Base-by-base conservation (phyloP, 768 basidiomycete genomes). In the Pulveroboletus ravenelii region DNA sequence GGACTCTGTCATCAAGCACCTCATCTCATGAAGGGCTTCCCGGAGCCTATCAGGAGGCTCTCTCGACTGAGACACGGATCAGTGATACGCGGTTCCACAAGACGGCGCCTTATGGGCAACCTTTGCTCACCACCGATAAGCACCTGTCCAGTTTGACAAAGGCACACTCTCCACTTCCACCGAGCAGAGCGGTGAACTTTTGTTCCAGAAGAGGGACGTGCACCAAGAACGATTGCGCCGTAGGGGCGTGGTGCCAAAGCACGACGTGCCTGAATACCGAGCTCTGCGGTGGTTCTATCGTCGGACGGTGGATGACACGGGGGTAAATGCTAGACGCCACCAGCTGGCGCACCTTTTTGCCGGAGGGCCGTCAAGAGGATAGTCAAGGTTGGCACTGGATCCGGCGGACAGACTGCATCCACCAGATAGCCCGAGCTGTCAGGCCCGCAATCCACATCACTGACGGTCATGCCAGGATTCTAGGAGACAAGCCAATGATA, bases 211-310 rank as follows among this genome's bases (percentile, higher is more conserved):
- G 58, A 1, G 55, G 53, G 6, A 48, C 41, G 39, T 84, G 81
- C 29, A 82, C 72, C 50, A 84, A 70, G 62, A 85, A 82, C 2
- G 78, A 76, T 56, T 85, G 82, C 13, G 70, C 65, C 4, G 77
- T 72, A 30, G 57, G 44, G 10, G 72, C 51, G 25, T 84, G 80
- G 41, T 76, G 72, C 40, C 81, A 51, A 54, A 80, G 71, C 31
- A 72, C 49, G 27, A 84, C 64, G 34, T 65, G 48, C 10, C 59
- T 35, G 62, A 84, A 85, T 15, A 54, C 39, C 8, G 60, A 10
- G 37, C 53, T 59, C 54, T 61, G 41, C 10, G 17, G 5, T 1
- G 3, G 32, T 17, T 23, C 27, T 4, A 25, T 41, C n/a, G 36
- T 52, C 4, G 40, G 38, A 15, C n/a, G n/a, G n/a, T 15, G 32